These are phyloP conservation scores for Aspergillus clavatus DNA, from an alignment of 2,329 filamentous ascomycete species.

Conservation along the genomic window DNA sequence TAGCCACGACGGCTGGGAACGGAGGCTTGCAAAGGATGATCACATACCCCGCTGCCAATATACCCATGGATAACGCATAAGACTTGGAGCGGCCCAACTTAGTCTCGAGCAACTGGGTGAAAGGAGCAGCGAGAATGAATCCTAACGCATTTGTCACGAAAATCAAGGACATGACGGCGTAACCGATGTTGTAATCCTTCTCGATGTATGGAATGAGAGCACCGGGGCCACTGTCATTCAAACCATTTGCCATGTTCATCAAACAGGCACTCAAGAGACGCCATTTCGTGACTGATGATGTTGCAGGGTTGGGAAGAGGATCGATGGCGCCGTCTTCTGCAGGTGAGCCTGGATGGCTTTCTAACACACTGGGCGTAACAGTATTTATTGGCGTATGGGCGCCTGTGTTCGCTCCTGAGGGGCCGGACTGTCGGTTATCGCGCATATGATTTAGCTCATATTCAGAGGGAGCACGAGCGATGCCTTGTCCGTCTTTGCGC, in stretches of 20 bases:
- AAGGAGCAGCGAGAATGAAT: constrained; percentile 67
- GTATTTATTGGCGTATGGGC: constrained; percentile 5
- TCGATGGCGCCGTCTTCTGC: constrained; percentile 24
- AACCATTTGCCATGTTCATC: constrained; percentile 63
- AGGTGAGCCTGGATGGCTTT: constrained; percentile 17
- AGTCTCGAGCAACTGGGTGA: constrained; percentile 60
- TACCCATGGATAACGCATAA: constrained; percentile 54
- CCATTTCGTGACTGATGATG: constrained; percentile 55
- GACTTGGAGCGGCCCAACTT: constrained; percentile 62
- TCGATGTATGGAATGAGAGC: constrained; percentile 80
- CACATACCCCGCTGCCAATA: constrained; percentile 59
- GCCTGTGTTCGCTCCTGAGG: constrained; percentile 1
- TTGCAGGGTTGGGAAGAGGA: constrained; percentile 11
- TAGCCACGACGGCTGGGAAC: constrained; percentile 61
- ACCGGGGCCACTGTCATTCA: constrained; percentile 71
- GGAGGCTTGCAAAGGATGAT: constrained; percentile 64
- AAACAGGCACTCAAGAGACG: constrained; percentile 61
- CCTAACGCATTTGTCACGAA: constrained; percentile 74
- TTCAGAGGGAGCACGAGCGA: constrained; percentile 16
- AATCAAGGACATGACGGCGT: constrained; percentile 73
- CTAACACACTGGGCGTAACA: constrained; percentile 21
- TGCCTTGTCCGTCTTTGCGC: constrained; percentile 23
- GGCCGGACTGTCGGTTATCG: not conserved
- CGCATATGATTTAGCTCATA: constrained; percentile 21
- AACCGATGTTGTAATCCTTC: constrained; percentile 67